A percentile compares a stretch with the other conserved stretches of the same genome.
These are phyloP conservation scores for Schizonepeta tenuifolia DNA, from an alignment of 257 asterid genomes.

Conservation along the genomic window DNA sequence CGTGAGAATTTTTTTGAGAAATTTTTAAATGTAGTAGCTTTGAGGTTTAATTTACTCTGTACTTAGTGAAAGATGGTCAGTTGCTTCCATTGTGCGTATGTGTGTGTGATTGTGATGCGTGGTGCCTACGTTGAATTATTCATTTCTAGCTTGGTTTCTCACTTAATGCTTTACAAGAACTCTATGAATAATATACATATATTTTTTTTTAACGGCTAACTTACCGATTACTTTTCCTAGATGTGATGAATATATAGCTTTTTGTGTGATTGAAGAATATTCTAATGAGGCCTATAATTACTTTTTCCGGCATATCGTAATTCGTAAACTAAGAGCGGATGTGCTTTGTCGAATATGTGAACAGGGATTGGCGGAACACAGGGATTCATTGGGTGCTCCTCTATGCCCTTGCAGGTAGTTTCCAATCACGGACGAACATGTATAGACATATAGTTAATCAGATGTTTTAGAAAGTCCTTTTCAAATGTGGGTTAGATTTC, in stretches of 20 bases:
- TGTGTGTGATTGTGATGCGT: not conserved
- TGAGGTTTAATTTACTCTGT: not conserved
- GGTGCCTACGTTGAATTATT: not conserved
- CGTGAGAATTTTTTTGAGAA: not conserved
- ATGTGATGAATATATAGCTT: conserved; percentile 3
- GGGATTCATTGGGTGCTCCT: conserved; percentile 94
- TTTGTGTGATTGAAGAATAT: conserved; percentile 1
- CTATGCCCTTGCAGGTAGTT: conserved; percentile 92
- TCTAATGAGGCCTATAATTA: not conserved
- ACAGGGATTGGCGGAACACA: conserved; percentile 98
- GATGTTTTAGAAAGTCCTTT: not conserved
- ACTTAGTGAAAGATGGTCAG: not conserved
- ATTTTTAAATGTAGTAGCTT: not conserved
- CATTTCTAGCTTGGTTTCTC: not conserved
- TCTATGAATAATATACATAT: not conserved
- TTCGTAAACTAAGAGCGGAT: not conserved
- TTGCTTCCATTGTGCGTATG: not conserved
- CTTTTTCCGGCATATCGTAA: not conserved
- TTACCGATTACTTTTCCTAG: not conserved
- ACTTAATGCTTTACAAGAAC: not conserved
- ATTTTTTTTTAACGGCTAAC: not conserved
- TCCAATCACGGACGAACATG: not conserved
- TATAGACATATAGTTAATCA: not conserved
- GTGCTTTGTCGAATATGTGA: conserved; percentile 31
- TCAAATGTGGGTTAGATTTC: conserved; percentile 10